Evolutionary conservation across 495 filamentous ascomycete genomes (phyloP).

Genomic region (Penicillium macrosclerotiorum): DNA sequence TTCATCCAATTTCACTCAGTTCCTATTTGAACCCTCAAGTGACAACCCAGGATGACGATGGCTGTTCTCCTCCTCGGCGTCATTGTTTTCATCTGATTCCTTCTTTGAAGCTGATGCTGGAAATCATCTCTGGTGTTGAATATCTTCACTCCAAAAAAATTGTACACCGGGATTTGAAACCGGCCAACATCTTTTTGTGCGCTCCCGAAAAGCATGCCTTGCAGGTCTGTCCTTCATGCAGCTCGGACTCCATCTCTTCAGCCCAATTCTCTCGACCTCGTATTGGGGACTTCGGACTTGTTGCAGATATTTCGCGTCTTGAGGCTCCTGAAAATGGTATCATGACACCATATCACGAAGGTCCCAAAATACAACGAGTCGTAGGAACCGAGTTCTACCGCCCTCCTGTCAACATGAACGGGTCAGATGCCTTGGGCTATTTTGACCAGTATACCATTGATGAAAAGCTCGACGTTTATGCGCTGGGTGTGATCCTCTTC

Average conservation of each 20-base stretch:
- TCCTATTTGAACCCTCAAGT: slow-evolving; percentile 43
- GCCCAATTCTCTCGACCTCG: slow-evolving; percentile 46
- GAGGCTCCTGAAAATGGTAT: slow-evolving; percentile 16
- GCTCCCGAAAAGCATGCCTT: slow-evolving; percentile 24
- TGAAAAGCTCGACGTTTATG: slow-evolving; percentile 54
- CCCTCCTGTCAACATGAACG: slow-evolving; percentile 26
- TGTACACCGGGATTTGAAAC: slow-evolving; percentile 70
- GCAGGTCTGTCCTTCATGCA: slow-evolving; percentile 34
- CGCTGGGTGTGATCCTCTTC: slow-evolving; percentile 53
- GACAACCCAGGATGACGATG: slow-evolving; percentile 1
- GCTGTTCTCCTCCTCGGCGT: slow-evolving; percentile 20
- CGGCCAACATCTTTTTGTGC: slow-evolving; percentile 66
- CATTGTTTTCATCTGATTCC: slow-evolving; percentile 52
- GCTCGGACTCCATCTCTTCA: slow-evolving; percentile 13
- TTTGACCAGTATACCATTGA: slow-evolving; percentile 39
- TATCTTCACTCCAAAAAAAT: slow-evolving; percentile 62
- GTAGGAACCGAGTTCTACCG: slow-evolving; percentile 51
- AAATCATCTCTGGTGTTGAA: slow-evolving; percentile 50
- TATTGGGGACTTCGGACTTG: slow-evolving; percentile 55
- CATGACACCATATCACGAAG: slow-evolving; percentile 13
- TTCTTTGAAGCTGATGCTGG: slow-evolving; percentile 41
- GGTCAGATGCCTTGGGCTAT: background rate
- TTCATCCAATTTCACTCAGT: slow-evolving; percentile 49
- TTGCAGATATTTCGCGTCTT: slow-evolving; percentile 50
- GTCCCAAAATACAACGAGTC: slow-evolving; percentile 29